Base-by-base conservation (phyloP, 1,139 yeast genomes). In the Taphrina confusa region DNA sequence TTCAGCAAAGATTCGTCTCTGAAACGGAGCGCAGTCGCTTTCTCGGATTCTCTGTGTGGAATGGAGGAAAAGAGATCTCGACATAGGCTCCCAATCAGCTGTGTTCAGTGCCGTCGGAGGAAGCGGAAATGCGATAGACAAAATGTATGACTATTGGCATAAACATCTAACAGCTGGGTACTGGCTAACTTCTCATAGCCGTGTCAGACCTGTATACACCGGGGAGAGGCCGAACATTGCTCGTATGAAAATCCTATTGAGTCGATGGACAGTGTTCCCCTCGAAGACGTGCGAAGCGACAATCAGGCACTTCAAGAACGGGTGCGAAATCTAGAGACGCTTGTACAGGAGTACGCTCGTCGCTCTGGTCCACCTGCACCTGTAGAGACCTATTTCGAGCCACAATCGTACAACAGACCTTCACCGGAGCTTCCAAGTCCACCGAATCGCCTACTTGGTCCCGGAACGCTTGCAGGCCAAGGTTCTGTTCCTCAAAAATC, bases 31-130 rank as follows among this genome's bases (percentile, higher is more conserved):
- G n/a, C n/a, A n/a, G n/a, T n/a, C n/a, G n/a, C n/a, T n/a, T n/a
- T n/a, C n/a, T 28, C 11, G 33, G 33, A 8, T 8, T 8, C 33
- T 8, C 11, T 28, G 33, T 33, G n/a, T 12, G 14, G 14, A 12
- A 37, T 30, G 50, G 50, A 45, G 25, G 50, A 45, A 37, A 45
- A 30, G 30, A 34, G 50, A 27, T 45, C 50, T 16, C 34, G 50
- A 12, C 50, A 45, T 16, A 45, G 50, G 37, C 14, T 30, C 37
- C 50, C 50, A 18, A 45, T 45, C 14, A 45, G 50, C 50, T 45
- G 50, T 14, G 50, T 27, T 6, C 50, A 27, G 14, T 45, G 50
- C 25, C 50, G 50, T 4, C 28, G 50, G 14, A 27, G 50, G 34
- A 45, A 45, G 37, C 36, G 50, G 3, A 27, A 25, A 28, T 45